Base-by-base conservation (phyloP, 1,284 basidiomycete species). In the Taiwanofungus camphoratus region DNA sequence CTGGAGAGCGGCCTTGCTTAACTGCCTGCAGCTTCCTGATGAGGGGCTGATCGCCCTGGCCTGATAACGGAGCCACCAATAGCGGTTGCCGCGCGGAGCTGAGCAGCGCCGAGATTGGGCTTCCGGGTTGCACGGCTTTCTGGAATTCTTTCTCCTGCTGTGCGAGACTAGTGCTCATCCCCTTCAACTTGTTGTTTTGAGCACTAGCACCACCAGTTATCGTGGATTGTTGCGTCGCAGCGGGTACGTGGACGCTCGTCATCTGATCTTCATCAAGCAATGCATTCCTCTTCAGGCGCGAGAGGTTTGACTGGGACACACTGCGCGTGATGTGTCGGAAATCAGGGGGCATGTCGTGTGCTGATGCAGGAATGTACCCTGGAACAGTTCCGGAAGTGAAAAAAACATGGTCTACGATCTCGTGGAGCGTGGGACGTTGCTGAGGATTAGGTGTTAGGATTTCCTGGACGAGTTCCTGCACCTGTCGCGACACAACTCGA, bases 111-210 rank as follows among this genome's bases (percentile, higher is more conserved):
- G 91, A 92, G 48, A 99, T 95, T 0, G 96, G 95, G 52, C 85
- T 90, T 39, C 91, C 92, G 3, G 95, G 96, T 60, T 94, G 89
- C 3, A 98, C 89, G 2, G 93, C 96, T 55, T 87, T 85, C 68
- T 92, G 84, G 79, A 96, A 95, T 64, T 97, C 94, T 58, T 87
- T 83, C 75, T 99, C 94, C 62, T 94, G 90, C 56, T 92, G 87
- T 4, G 84, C 79, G 50, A 89, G 82, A 40, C 71, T 82, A 5
- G 74, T 75, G 2, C 73, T 77, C 29, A 71, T 68, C 18, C 66
- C 72, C 55, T 68, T 71, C 31, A 55, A 53, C 47, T 58, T 59
- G 56, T 31, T 49, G n/a, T 39, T 46, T 9, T 49, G 48, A 32
- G 51, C 53, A n/a, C 37, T 49, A 15, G 46, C 37, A 36, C 53